Evolutionary conservation across 108 stramenopile species (phyloP), one percentile per base, ranked within the genome.

Genomic region (Nannochloropsis oceanica): DNA sequence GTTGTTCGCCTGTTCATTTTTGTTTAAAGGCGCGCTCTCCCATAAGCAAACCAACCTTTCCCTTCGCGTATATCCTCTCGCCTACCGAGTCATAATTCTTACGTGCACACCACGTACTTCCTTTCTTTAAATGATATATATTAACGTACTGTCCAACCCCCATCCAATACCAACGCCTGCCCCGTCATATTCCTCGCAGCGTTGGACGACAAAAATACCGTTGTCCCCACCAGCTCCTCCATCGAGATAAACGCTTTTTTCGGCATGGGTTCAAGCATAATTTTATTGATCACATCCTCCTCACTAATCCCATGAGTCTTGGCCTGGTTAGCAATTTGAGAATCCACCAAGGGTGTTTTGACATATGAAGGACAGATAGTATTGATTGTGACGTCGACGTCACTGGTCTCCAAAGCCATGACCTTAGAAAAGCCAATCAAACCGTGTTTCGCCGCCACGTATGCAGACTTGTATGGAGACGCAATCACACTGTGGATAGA

Each of bases 381-480:
- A 43, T 89, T 89, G 44, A 82, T 82, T 12, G 83, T 84, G 18
- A 89, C 43, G 18, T 73, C 84, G 11, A 44, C 27, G 11, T 44
- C 80, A 24, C 82, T 85, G 43, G 82, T 83, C 83, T 89, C 89
- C 50, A 85, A 34, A 11, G 86, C 89, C 34, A 85, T 14, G 1
- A 59, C 81, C 82, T 84, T 86, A 12, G 86, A 86, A 25, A 89
- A 42, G 12, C 85, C 89, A 18, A 89, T 50, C 13, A 89, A 26
- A 73, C 89, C 89, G 46, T 85, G 85, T 34, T 89, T 89, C n/a
- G 89, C 83, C 12, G 89, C 89, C 27, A 85, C 89, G 42, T 89
- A 89, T 27, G 89, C 85, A 34, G 89, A 82, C 79, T 89, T 89
- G 43, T 83, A 27, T 12, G 79, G 83, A 22, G 86, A 86, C 12